phyloP scores from a whole-genome alignment of 345 rosid genomes.

The Alliaria petiolata region DNA sequence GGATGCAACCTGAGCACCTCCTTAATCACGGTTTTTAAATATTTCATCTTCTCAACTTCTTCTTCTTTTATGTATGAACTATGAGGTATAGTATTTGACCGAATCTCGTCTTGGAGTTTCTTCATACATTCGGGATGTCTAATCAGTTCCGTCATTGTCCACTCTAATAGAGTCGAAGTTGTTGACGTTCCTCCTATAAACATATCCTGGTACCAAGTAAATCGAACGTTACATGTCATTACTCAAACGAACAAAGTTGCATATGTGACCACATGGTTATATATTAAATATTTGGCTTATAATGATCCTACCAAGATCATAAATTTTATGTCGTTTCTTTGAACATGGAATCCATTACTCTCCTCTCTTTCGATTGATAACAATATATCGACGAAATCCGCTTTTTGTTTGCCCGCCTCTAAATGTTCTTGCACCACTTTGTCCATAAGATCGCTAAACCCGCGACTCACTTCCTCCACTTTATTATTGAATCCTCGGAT shows the following conservation, averaged over 20 bases:
- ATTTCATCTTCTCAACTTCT: constrained; percentile 1
- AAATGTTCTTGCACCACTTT: constrained; percentile 21
- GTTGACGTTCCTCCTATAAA: constrained; percentile 25
- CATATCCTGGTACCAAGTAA: constrained; percentile 16
- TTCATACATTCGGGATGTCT: constrained; percentile 21
- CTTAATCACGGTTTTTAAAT: constrained; percentile 18
- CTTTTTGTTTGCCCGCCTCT: not conserved
- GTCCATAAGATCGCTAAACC: constrained; percentile 24
- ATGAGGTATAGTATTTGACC: not conserved
- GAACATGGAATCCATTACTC: not conserved
- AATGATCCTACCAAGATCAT: constrained; percentile 21
- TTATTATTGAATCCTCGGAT: constrained; percentile 9
- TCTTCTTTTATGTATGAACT: not conserved
- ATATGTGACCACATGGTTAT: not conserved
- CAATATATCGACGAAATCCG: constrained; percentile 4
- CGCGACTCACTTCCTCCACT: constrained; percentile 12
- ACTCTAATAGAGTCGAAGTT: constrained; percentile 10
- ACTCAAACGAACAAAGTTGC: not conserved
- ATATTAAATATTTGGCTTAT: too few relatives aligned
- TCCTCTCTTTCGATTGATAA: constrained; percentile 3
- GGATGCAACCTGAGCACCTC: constrained; percentile 40
- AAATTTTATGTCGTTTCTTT: constrained; percentile 12
- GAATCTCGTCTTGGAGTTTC: constrained; percentile 19
- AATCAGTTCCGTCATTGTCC: constrained; percentile 18
- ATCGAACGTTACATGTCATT: not conserved